These are phyloP conservation scores for Mycena galericulata DNA, from an alignment of 768 basidiomycete species.

Conservation along the genomic window DNA sequence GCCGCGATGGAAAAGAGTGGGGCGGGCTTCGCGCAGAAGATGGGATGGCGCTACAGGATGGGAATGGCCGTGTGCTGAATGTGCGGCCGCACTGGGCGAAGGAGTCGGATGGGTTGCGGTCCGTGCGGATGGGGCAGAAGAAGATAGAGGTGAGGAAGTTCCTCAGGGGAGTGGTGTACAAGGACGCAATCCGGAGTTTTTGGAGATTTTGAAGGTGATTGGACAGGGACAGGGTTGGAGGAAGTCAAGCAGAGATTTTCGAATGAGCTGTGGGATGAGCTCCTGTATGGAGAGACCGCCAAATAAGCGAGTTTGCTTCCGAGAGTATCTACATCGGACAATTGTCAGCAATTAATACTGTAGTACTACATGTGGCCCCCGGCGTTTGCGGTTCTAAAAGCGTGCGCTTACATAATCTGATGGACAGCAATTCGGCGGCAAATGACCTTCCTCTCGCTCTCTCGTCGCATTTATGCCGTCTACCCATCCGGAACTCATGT, in stretches of 20 bases:
- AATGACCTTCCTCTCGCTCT: too few relatives aligned
- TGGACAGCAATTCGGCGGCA: too few relatives aligned
- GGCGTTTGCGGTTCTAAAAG: too few relatives aligned
- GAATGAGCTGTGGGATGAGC: constrained; percentile 36
- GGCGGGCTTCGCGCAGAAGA: constrained; percentile 36
- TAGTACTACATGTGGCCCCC: neutral
- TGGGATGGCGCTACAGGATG: constrained; percentile 39
- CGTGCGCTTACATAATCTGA: too few relatives aligned
- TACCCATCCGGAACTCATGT: too few relatives aligned
- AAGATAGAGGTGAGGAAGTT: constrained; percentile 38
- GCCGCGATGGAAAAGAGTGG: constrained; percentile 33
- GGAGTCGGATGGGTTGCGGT: constrained; percentile 41
- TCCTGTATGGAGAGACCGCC: constrained; percentile 30
- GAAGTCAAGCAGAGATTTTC: constrained; percentile 36
- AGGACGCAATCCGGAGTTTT: too few relatives aligned
- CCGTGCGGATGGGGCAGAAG: constrained; percentile 30
- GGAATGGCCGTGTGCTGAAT: constrained; percentile 30
- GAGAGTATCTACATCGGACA: neutral
- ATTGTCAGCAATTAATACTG: neutral
- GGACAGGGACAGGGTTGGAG: constrained; percentile 26
- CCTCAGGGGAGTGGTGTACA: constrained; percentile 40
- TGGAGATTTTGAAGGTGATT: constrained; percentile 36
- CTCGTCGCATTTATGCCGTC: too few relatives aligned
- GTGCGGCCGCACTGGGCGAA: constrained; percentile 46
- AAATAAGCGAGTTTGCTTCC: constrained; percentile 3